phyloP scores from a whole-genome alignment of 2,329 filamentous ascomycete genomes.

The Tolypocladium paradoxum region DNA sequence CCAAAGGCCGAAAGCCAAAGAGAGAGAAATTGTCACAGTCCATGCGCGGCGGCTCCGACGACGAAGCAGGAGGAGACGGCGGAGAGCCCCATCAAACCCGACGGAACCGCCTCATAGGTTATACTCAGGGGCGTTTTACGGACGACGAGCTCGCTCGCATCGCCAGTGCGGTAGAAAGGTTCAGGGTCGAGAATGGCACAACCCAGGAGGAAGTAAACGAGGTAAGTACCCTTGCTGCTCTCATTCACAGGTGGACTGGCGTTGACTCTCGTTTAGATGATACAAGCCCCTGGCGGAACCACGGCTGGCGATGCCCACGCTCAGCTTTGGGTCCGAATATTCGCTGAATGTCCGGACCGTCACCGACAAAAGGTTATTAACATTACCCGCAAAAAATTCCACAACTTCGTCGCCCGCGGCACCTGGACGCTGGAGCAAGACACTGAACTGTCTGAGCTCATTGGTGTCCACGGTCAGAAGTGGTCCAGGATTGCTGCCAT shows the following conservation, averaged over 20 bases:
- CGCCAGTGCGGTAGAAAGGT: constrained; percentile 30
- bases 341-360: constrained; percentile 35
- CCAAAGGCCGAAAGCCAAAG: constrained; percentile 7
- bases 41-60: constrained; percentile 11
- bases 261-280: constrained; percentile 16
- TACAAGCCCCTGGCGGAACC: constrained; percentile 24
- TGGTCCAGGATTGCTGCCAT: constrained; percentile 53
- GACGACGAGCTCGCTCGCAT: constrained; percentile 32
- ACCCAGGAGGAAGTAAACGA: constrained; percentile 36
- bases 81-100: constrained; percentile 6
- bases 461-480: constrained; percentile 29
- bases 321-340: constrained; percentile 40
- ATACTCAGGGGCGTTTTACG: constrained; percentile 30
- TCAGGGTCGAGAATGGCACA: constrained; percentile 30
- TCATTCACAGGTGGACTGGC: not conserved
- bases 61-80: constrained; percentile 7
- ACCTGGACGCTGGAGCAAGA: constrained; percentile 29
- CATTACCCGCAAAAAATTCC: constrained; percentile 50
- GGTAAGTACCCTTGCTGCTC: constrained; percentile 17
- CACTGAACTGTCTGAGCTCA: constrained; percentile 22
- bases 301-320: constrained; percentile 23
- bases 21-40: constrained; percentile 10
- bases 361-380: constrained; percentile 43
- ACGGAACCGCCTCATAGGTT: constrained; percentile 15
- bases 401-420: constrained; percentile 50